A percentile compares a stretch with the other conserved stretches of the same genome.
These are phyloP conservation scores for Aspergillus hortae DNA, from an alignment of 2,329 filamentous ascomycete species.

Conservation along the genomic window DNA sequence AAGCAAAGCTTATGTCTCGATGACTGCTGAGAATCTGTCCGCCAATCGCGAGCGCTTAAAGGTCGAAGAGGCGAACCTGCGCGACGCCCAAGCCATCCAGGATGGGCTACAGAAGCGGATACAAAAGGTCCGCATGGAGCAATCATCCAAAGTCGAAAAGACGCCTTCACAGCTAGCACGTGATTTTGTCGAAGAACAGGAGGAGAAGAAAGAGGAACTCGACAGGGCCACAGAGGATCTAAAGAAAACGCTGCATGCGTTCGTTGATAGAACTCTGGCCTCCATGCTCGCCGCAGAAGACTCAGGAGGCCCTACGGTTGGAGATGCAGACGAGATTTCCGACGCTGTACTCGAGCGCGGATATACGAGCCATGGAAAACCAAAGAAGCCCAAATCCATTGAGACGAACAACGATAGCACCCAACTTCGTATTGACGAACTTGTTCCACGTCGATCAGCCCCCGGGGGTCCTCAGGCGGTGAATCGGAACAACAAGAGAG, in stretches of 20 bases:
- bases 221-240: constrained; percentile 59
- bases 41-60: constrained; percentile 38
- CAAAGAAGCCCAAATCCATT: constrained; percentile 34
- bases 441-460: constrained; percentile 39
- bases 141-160: constrained; percentile 56
- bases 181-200: constrained; percentile 61
- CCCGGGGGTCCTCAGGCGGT: constrained; percentile 18
- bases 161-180: constrained; percentile 59
- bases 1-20: constrained; percentile 57
- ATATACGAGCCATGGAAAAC: constrained; percentile 52
- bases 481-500: constrained; percentile 40
- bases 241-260: constrained; percentile 62
- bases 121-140: constrained; percentile 54
- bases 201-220: constrained; percentile 57
- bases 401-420: constrained; percentile 30
- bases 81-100: constrained; percentile 47
- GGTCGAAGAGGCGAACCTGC: constrained; percentile 44
- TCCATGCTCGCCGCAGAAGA: constrained; percentile 79
- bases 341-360: constrained; percentile 52
- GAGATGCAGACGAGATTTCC: constrained; percentile 64
- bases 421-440: constrained; percentile 51
- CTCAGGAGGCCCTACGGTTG: constrained; percentile 76
- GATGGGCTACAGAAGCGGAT: constrained; percentile 56
- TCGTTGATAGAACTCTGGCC: constrained; percentile 68
- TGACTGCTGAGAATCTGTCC: constrained; percentile 39